Conservation (phyloP, 2,329 filamentous ascomycete species). For the Aspergillus ochraceoroseus region DNA sequence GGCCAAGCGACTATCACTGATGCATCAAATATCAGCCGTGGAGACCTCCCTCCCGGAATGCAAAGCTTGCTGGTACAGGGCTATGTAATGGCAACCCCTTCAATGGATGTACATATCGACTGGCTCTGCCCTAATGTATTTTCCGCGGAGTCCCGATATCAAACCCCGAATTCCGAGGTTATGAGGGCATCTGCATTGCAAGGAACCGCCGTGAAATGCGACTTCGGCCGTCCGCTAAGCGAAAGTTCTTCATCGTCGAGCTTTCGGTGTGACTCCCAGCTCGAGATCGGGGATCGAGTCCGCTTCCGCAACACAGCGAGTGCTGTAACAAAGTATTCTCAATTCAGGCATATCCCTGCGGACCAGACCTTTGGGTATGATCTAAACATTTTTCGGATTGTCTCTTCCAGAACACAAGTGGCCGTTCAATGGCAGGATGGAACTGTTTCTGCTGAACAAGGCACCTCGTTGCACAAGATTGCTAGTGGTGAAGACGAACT, state of each 20-base stretch:
- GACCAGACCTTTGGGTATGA: constrained; percentile 53
- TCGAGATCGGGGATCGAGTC: constrained; percentile 48
- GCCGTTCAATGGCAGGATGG: constrained; percentile 58
- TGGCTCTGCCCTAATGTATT: constrained; percentile 50
- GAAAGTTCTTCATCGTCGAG: constrained; percentile 6
- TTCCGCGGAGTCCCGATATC: constrained; percentile 19
- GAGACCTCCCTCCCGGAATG: constrained; percentile 53
- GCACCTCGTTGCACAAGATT: constrained; percentile 39
- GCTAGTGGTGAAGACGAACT: constrained; percentile 48
- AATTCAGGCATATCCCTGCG: constrained; percentile 44
- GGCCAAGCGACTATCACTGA: constrained; percentile 49
- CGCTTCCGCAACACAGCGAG: constrained; percentile 51
- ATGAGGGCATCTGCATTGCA: constrained; percentile 22
- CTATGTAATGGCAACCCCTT: constrained; percentile 49
- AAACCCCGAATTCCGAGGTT: constrained; percentile 11
- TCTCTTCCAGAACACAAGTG: constrained; percentile 47
- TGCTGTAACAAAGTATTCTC: constrained; percentile 51
- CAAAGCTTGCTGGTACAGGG: constrained; percentile 49
- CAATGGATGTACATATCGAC: constrained; percentile 45
- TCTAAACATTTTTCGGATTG: constrained; percentile 54
- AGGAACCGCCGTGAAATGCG: constrained; percentile 21
- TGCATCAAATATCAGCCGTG: constrained; percentile 49
- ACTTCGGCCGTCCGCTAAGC: constrained; percentile 21
- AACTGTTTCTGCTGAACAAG: constrained; percentile 45
- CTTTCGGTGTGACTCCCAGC: constrained; percentile 27